These are phyloP conservation scores for Exophiala sideris DNA, from an alignment of 2,329 filamentous ascomycete genomes.

Conservation along the genomic window DNA sequence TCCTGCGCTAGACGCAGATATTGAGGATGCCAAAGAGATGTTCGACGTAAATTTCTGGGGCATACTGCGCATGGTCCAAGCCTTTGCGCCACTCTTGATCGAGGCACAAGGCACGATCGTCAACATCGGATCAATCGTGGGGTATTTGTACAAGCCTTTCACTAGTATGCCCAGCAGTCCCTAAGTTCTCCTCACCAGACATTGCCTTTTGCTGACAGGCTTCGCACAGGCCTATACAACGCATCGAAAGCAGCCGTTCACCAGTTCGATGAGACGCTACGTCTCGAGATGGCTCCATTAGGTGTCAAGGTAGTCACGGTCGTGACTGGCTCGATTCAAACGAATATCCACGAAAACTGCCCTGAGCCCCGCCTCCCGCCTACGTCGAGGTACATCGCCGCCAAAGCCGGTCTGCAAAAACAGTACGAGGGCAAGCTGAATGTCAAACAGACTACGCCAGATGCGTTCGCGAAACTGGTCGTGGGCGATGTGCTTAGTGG, in stretches of 20 bases:
- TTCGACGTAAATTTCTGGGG: slow-evolving; percentile 38
- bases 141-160: slow-evolving; percentile 40
- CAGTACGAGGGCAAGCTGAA: not conserved
- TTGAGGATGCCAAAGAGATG: slow-evolving; percentile 31
- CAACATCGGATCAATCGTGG: slow-evolving; percentile 7
- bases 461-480: slow-evolving; percentile 26
- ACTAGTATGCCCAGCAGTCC: not conserved
- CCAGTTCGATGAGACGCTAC: slow-evolving; percentile 54
- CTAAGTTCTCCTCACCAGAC: not conserved
- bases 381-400: not conserved
- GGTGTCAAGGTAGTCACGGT: slow-evolving; percentile 52
- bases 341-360: slow-evolving; percentile 46
- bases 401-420: not conserved
- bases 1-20: slow-evolving; percentile 30
- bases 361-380: not conserved
- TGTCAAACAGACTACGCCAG: not conserved
- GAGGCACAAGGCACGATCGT: slow-evolving; percentile 13
- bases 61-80: slow-evolving; percentile 33
- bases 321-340: slow-evolving; percentile 59
- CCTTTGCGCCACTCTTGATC: slow-evolving; percentile 31
- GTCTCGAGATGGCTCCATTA: slow-evolving; percentile 39
- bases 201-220: not conserved
- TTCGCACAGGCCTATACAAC: slow-evolving; percentile 43
- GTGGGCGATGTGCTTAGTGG: slow-evolving; percentile 29
- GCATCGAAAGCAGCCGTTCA: slow-evolving; percentile 59